These are phyloP conservation scores for Anaeromyces robustus DNA, from an alignment of 192 early-diverging fungal species.

Conservation along the genomic window DNA sequence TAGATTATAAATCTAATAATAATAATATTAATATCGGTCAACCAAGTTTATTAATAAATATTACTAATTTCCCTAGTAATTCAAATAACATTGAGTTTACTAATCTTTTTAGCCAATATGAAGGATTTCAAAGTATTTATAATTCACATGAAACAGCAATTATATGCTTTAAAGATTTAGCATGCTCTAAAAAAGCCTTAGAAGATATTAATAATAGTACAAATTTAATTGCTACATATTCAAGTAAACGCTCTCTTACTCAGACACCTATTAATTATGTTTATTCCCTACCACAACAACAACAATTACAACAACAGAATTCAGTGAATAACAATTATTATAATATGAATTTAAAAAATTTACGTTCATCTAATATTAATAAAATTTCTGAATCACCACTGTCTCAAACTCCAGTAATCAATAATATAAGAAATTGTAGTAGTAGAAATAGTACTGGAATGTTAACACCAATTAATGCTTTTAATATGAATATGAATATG, in stretches of 20 bases:
- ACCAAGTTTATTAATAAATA: neutral
- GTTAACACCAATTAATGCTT: neutral
- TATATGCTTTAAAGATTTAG: neutral
- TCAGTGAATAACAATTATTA: neutral
- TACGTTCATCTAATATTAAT: neutral
- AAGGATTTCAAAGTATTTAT: neutral
- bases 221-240: constrained; percentile 4
- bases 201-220: constrained; percentile 5
- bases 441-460: neutral
- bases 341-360: neutral
- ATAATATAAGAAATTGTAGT: neutral
- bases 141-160: neutral
- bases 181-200: neutral
- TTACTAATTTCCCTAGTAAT: constrained; percentile 3
- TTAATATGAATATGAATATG: neutral
- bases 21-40: constrained; percentile 1
- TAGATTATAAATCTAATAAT: constrained; percentile 3
- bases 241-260: neutral
- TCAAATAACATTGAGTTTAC: constrained; percentile 3
- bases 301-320: neutral
- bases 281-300: neutral
- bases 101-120: constrained; percentile 5
- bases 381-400: neutral
- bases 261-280: neutral
- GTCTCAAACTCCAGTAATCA: neutral